Evolutionary conservation across 192 early-diverging fungal genomes (phyloP), one percentile per base, ranked within the genome.

Genomic region (Coemansia sp.): DNA sequence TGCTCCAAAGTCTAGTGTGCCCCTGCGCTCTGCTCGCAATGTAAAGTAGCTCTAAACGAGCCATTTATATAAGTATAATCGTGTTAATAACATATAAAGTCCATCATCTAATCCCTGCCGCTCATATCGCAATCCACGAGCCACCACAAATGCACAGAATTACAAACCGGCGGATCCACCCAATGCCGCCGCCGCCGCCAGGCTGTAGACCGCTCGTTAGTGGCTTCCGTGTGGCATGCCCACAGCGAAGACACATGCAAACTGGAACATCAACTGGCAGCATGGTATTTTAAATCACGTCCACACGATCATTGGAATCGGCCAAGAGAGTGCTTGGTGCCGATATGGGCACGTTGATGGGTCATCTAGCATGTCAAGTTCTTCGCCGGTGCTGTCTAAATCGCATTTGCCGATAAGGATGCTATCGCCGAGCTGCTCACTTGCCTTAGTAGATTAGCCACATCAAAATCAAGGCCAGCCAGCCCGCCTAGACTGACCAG

Each of bases 201-300:
- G 60, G 40, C 57, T 40, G 58, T 38, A 14, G 36, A 5, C 40
- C 5, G 40, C 40, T 15, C 9, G 12, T 34, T 3, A 17, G 48
- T 1, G 38, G 15, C 37, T 52, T 49, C n/a, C 72, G 71, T 8
- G 78, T 69, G 46, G 59, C 62, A 37, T 81, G 78, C 6, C 78
- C 78, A 17, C 78, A 81, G 31, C 78, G 58, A 28, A 81, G 50
- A 11, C 72, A 74, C 68, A 71, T 62, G 51, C 59, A 64, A 58
- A 51, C 50, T 3, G 65, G 62, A 5, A 66, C 62, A 20, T 68
- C 65, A 11, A 36, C 62, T 2, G 78, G 55, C 6, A 81, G 69
- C 65, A 74, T 62, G 21, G 69, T 74, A 47, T 81, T 81, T 51
- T 71, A 72, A 17, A 81, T 50, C 3, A 81, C 78, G 28, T 81